A percentile compares a stretch with the other conserved stretches of the same genome.
phyloP scores from a whole-genome alignment of 2,329 filamentous ascomycete genomes.

The Stagonosporopsis rhizophila region DNA sequence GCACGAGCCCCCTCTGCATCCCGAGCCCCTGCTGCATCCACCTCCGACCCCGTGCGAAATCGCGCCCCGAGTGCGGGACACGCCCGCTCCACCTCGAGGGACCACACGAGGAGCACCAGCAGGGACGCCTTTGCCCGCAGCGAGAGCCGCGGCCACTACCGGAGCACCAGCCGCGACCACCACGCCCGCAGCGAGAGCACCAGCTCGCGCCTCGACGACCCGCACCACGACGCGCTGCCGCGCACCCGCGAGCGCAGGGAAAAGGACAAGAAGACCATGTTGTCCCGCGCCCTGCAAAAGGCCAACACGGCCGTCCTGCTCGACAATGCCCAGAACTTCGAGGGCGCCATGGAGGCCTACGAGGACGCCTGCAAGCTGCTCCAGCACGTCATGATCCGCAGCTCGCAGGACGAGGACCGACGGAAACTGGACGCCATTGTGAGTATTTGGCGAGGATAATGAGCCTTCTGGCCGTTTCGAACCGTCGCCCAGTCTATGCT shows the following conservation, averaged over 20 bases:
- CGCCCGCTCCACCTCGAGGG: conserved; percentile 22
- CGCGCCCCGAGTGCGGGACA: conserved; percentile 33
- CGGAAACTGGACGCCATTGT: conserved; percentile 93
- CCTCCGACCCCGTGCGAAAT: conserved; percentile 32
- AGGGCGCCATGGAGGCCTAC: conserved; percentile 89
- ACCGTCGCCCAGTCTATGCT: conserved; percentile 13
- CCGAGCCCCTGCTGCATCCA: conserved; percentile 29
- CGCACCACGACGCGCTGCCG: conserved; percentile 31
- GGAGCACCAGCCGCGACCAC: conserved; percentile 29
- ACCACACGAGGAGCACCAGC: conserved; percentile 24
- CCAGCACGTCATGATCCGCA: conserved; percentile 85
- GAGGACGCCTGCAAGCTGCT: conserved; percentile 87
- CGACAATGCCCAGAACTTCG: conserved; percentile 94
- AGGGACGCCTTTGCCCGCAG: conserved; percentile 29
- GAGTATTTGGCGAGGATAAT: conserved; percentile 52
- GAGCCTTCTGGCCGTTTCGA: background rate
- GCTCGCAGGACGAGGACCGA: conserved; percentile 83
- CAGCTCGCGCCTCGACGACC: conserved; percentile 44
- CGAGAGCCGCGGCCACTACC: conserved; percentile 35
- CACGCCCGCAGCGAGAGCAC: conserved; percentile 41
- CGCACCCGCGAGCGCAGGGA: conserved; percentile 54
- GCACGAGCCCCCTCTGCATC: conserved; percentile 31
- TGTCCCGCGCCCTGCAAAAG: conserved; percentile 93
- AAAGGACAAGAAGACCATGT: conserved; percentile 82
- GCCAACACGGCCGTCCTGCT: conserved; percentile 94